These are phyloP conservation scores for Leucogyrophana mollusca DNA, from an alignment of 768 basidiomycete genomes.

Conservation along the genomic window DNA sequence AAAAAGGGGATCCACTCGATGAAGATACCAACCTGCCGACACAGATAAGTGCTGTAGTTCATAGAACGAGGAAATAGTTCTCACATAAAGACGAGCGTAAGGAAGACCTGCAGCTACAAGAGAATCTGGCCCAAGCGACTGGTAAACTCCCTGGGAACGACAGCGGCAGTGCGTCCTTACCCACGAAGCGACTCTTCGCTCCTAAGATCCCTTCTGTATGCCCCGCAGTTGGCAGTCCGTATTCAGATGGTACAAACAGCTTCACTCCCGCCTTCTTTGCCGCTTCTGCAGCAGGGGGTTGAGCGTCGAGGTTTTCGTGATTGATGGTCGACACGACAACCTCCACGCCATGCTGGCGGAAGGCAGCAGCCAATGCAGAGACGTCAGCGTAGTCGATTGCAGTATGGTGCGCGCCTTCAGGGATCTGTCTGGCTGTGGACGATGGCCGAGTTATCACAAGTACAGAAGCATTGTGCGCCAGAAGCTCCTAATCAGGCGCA, in stretches of 20 bases:
- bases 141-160: too few species aligned
- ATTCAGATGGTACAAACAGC: slow-evolving; percentile 28
- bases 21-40: slow-evolving; percentile 18
- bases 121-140: too few species aligned
- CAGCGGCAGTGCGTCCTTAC: too few species aligned
- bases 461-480: slow-evolving; percentile 5
- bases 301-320: slow-evolving; percentile 7
- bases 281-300: slow-evolving; percentile 19
- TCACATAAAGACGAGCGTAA: not conserved
- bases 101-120: not conserved
- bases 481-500: slow-evolving; percentile 9
- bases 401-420: slow-evolving; percentile 7
- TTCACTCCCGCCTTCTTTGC: slow-evolving; percentile 25
- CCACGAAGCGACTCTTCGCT: slow-evolving; percentile 14
- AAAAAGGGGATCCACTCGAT: slow-evolving; percentile 14
- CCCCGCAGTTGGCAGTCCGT: slow-evolving; percentile 21
- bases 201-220: slow-evolving; percentile 9
- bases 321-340: slow-evolving; percentile 22
- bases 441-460: slow-evolving; percentile 14
- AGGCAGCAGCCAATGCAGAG: slow-evolving; percentile 11
- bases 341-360: slow-evolving; percentile 20
- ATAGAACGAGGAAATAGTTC: not conserved
- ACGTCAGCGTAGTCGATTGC: slow-evolving; percentile 13
- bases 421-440: slow-evolving; percentile 7
- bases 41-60: too few species aligned